A percentile compares a stretch with the other conserved stretches of the same genome.
phyloP scores from a whole-genome alignment of 163 green algal species.

The Scenedesmus sp. region DNA sequence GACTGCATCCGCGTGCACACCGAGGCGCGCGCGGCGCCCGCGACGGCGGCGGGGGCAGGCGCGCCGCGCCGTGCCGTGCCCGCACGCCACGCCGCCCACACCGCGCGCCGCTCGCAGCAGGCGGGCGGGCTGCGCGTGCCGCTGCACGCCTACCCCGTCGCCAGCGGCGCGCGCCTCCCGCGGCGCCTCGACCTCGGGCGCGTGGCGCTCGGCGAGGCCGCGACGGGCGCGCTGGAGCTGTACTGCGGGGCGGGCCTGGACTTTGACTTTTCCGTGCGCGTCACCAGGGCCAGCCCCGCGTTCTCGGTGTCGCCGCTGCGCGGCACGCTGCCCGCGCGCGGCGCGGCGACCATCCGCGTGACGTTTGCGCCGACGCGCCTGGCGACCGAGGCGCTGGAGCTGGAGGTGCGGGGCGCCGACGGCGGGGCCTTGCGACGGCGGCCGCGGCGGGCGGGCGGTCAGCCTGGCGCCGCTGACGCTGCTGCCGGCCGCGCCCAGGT shows the following conservation, averaged over 20 bases:
- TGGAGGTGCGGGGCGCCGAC: conserved; percentile 62
- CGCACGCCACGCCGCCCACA: too few relatives aligned
- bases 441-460: neutral
- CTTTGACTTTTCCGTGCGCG: conserved; percentile 64
- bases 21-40: conserved; percentile 47
- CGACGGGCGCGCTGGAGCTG: conserved; percentile 48
- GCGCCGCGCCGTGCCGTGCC: too few relatives aligned
- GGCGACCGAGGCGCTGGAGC: conserved; percentile 54
- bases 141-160: conserved; percentile 75
- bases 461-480: neutral
- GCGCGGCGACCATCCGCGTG: conserved; percentile 47
- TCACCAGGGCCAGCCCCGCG: conserved; percentile 44
- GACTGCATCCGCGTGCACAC: conserved; percentile 71
- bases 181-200: conserved; percentile 69
- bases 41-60: neutral
- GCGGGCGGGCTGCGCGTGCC: conserved; percentile 71
- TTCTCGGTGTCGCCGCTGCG: conserved; percentile 53
- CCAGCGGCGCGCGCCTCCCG: conserved; percentile 69
- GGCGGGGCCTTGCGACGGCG: neutral
- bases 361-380: conserved; percentile 56
- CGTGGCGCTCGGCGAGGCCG: conserved; percentile 49
- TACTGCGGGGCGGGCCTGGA: conserved; percentile 58
- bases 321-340: conserved; percentile 63
- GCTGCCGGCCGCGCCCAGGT: conserved; percentile 16
- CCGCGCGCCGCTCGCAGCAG: too few relatives aligned